phyloP scores from a whole-genome alignment of 148 eudicot species.

The Limonium bicolor region DNA sequence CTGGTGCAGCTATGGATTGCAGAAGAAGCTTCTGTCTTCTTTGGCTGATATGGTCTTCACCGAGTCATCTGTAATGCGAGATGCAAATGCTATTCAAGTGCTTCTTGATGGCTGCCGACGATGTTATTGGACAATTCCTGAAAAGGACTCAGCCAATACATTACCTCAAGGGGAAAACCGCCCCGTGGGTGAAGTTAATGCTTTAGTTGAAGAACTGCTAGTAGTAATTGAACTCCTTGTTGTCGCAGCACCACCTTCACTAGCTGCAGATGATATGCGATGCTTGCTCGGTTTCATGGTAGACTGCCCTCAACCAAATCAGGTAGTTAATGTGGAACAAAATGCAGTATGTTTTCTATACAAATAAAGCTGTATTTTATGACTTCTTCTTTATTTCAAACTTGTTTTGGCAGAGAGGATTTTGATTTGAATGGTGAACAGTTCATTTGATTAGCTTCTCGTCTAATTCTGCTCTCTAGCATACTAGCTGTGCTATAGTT shows the following conservation, averaged over 20 bases:
- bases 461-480: too few relatives aligned
- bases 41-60: conserved; percentile 98
- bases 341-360: neutral
- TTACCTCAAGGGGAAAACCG: conserved; percentile 52
- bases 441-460: too few relatives aligned
- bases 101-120: conserved; percentile 98
- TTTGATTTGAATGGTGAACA: too few relatives aligned
- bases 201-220: conserved; percentile 88
- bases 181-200: conserved; percentile 94
- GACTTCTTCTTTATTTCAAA: too few relatives aligned
- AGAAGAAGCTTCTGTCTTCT: conserved; percentile 93
- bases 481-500: too few relatives aligned
- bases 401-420: too few relatives aligned
- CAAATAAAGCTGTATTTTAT: neutral
- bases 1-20: conserved; percentile 91
- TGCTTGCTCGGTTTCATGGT: conserved; percentile 90
- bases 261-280: conserved; percentile 74
- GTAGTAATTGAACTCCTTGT: conserved; percentile 82
- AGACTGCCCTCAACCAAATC: conserved; percentile 95
- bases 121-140: conserved; percentile 85
- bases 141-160: conserved; percentile 72
- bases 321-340: conserved; percentile 57
- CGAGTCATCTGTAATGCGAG: conserved; percentile 90
- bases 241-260: conserved; percentile 75
- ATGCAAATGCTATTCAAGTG: conserved; percentile 96